A percentile compares a stretch with the other conserved stretches of the same genome.
Conservation (phyloP, 1,284 basidiomycete genomes). For the Heliocybe sulcata region DNA sequence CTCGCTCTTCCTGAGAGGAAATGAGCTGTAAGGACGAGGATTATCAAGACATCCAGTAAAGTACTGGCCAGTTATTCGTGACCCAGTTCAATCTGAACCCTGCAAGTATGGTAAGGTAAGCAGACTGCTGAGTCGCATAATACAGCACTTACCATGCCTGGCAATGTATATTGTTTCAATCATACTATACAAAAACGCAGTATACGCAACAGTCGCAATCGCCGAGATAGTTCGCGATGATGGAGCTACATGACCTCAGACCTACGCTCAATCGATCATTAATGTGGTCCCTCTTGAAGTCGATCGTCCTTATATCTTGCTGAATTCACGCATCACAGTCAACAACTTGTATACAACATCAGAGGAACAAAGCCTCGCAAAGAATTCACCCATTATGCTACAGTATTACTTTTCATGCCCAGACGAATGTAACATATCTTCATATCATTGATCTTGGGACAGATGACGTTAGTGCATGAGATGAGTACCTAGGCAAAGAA, state of each 20-base stretch:
- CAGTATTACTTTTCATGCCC: neutral
- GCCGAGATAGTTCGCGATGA: too few species aligned
- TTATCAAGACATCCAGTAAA: neutral
- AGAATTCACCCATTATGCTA: conserved; percentile 1
- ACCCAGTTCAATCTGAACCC: conserved; percentile 75
- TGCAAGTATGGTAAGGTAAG: conserved; percentile 18
- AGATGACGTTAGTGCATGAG: conserved; percentile 1
- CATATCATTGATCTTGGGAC: conserved; percentile 1
- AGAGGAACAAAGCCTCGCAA: neutral
- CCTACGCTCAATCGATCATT: too few species aligned
- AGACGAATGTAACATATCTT: conserved; percentile 1
- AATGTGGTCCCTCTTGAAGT: neutral
- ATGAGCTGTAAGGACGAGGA: conserved; percentile 2
- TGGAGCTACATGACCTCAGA: too few species aligned
- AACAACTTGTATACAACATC: neutral
- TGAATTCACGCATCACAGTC: neutral
- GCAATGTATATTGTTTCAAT: conserved; percentile 75
- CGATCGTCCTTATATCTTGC: neutral
- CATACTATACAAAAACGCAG: conserved; percentile 10
- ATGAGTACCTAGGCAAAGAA: conserved; percentile 1
- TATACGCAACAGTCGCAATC: too few species aligned
- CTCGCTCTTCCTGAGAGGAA: conserved; percentile 44
- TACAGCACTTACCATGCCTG: conserved; percentile 54
- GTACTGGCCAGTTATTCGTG: conserved; percentile 49
- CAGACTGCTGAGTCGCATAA: neutral